Percentiles rank a stretch among this genome's conserved stretches.
Conservation (phyloP, 2,329 filamentous ascomycete genomes). For the Dendryphion nanum region DNA sequence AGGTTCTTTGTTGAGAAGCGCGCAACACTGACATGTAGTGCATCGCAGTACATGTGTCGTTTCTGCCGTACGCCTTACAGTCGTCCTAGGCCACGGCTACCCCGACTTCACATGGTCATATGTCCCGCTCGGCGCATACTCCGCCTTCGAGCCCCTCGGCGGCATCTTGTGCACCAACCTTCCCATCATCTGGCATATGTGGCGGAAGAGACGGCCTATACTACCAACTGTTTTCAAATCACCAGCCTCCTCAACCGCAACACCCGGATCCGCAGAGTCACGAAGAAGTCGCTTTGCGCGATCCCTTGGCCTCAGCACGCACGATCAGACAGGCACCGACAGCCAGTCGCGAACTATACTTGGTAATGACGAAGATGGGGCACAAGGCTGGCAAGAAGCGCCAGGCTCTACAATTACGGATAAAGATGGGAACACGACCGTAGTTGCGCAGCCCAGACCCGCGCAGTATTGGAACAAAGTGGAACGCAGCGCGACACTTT, state of each 20-base stretch:
- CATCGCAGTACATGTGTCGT: conserved; percentile 29
- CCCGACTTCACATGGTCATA: conserved; percentile 35
- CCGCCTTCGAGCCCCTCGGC: conserved; percentile 33
- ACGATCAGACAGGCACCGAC: conserved; percentile 20
- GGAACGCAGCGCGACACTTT: conserved; percentile 10
- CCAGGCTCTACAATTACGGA: neutral
- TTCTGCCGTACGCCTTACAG: conserved; percentile 29
- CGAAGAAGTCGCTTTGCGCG: conserved; percentile 20
- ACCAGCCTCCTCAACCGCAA: conserved; percentile 5
- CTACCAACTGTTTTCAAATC: neutral
- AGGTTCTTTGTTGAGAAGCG: neutral
- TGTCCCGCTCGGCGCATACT: conserved; percentile 34
- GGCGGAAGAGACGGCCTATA: conserved; percentile 16
- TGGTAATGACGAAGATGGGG: conserved; percentile 8
- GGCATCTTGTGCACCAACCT: conserved; percentile 35
- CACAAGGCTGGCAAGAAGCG: conserved; percentile 2
- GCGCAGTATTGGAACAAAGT: conserved; percentile 21
- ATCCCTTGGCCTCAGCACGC: conserved; percentile 23
- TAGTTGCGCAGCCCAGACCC: conserved; percentile 8
- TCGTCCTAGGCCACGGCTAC: conserved; percentile 28
- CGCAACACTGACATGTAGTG: too few species aligned
- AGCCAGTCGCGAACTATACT: conserved; percentile 19
- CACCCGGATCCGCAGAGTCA: conserved; percentile 17
- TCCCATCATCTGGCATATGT: conserved; percentile 36
- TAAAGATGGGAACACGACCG: neutral